These are phyloP conservation scores for Ensete ventricosum DNA, from an alignment of 176 grass and related monocot species.

Conservation along the genomic window DNA sequence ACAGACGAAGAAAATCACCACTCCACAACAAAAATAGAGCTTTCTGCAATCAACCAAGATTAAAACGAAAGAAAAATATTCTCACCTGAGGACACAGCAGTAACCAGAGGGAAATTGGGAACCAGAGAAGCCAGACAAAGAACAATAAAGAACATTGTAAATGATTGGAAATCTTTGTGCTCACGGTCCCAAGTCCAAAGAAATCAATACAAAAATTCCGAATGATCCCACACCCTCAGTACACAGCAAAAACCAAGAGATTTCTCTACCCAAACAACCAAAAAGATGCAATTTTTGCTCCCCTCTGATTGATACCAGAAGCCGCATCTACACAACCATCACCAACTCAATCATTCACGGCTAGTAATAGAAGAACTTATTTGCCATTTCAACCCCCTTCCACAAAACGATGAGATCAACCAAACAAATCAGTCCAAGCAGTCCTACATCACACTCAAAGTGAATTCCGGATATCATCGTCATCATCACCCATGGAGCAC, in stretches of 20 bases:
- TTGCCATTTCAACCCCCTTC: not conserved
- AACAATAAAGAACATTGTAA: slow-evolving; percentile 8
- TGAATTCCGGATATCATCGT: not conserved
- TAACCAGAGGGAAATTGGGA: not conserved
- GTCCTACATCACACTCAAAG: not conserved
- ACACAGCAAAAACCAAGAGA: not conserved
- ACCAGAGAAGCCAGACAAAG: not conserved
- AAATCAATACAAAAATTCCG: not conserved
- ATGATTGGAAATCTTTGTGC: not conserved
- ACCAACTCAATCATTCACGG: not conserved
- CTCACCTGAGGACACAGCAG: not conserved
- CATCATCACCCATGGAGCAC: too few relatives aligned
- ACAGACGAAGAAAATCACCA: not conserved
- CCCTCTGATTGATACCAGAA: not conserved
- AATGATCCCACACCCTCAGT: too few relatives aligned
- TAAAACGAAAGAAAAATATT: not conserved
- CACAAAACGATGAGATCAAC: not conserved
- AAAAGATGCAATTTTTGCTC: not conserved
- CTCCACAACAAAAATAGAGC: not conserved
- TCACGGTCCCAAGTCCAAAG: not conserved
- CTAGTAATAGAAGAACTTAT: not conserved
- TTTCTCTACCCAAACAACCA: not conserved
- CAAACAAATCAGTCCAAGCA: slow-evolving; percentile 1
- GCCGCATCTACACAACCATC: not conserved
- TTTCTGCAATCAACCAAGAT: slow-evolving; percentile 3